Conservation (phyloP, 2,329 filamentous ascomycete species). For the Pezicula rhizophila region DNA sequence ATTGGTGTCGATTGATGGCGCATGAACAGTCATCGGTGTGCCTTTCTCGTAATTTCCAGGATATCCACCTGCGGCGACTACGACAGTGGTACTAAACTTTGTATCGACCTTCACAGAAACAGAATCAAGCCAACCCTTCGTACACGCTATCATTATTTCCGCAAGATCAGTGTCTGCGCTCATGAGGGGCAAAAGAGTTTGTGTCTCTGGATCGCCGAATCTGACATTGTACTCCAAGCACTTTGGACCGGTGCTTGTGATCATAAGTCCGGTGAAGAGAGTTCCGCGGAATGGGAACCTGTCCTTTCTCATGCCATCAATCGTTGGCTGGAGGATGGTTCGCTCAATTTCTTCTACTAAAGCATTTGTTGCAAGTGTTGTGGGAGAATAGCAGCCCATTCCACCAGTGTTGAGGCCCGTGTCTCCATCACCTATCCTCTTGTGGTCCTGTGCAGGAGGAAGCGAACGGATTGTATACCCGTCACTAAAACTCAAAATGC, state of each 20-base stretch:
- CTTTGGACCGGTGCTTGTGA: slow-evolving; percentile 74
- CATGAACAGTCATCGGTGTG: slow-evolving; percentile 47
- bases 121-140: slow-evolving; percentile 65
- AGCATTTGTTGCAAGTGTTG: slow-evolving; percentile 65
- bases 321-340: slow-evolving; percentile 81
- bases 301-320: slow-evolving; percentile 82
- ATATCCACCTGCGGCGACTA: slow-evolving; percentile 90
- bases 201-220: slow-evolving; percentile 88
- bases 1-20: slow-evolving; percentile 48
- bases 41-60: slow-evolving; percentile 82
- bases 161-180: slow-evolving; percentile 76
- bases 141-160: slow-evolving; percentile 81
- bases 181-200: slow-evolving; percentile 76
- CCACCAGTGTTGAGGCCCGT: slow-evolving; percentile 90
- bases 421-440: slow-evolving; percentile 87
- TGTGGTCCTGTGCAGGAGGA: slow-evolving; percentile 93
- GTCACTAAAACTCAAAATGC: slow-evolving; percentile 86
- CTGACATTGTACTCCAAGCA: slow-evolving; percentile 90
- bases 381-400: slow-evolving; percentile 97
- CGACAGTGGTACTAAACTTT: slow-evolving; percentile 80
- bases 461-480: slow-evolving; percentile 78
- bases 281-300: slow-evolving; percentile 67
- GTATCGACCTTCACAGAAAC: slow-evolving; percentile 61
- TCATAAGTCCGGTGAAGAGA: slow-evolving; percentile 89
- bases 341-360: slow-evolving; percentile 74